These are phyloP conservation scores for Endoconidiophora laricicola DNA, from an alignment of 2,329 filamentous ascomycete genomes.

Conservation along the genomic window DNA sequence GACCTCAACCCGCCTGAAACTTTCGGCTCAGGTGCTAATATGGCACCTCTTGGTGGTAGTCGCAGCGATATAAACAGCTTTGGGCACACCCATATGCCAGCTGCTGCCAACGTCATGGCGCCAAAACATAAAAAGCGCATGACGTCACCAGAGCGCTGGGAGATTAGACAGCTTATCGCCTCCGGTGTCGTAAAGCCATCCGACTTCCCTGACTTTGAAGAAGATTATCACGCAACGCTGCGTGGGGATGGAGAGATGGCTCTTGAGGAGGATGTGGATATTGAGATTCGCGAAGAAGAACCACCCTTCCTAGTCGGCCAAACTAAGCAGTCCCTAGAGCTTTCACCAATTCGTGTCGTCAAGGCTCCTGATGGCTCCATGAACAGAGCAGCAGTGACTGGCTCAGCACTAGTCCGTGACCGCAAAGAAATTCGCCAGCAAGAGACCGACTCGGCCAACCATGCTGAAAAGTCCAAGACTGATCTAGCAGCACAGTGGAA, in stretches of 20 bases:
- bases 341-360: constrained; percentile 89
- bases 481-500: constrained; percentile 88
- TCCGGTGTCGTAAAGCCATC: constrained; percentile 85
- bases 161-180: constrained; percentile 89
- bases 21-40: constrained; percentile 80
- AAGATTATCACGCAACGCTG: constrained; percentile 79
- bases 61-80: constrained; percentile 21
- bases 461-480: constrained; percentile 55
- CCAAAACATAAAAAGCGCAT: constrained; percentile 68
- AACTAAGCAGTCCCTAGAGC: constrained; percentile 86
- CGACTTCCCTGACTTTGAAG: constrained; percentile 86
- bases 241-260: constrained; percentile 78
- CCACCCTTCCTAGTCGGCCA: constrained; percentile 91
- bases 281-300: constrained; percentile 90
- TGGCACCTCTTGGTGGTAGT: constrained; percentile 57
- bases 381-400: constrained; percentile 90
- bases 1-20: constrained; percentile 65
- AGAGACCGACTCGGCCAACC: constrained; percentile 59
- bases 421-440: constrained; percentile 76
- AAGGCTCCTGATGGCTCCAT: constrained; percentile 97
- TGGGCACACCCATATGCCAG: constrained; percentile 18
- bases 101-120: constrained; percentile 17
- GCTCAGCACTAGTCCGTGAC: constrained; percentile 76
- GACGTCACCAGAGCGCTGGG: constrained; percentile 94
- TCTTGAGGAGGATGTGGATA: constrained; percentile 90